A percentile compares a stretch with the other conserved stretches of the same genome.
phyloP scores from a whole-genome alignment of 2,329 filamentous ascomycete genomes.

The Cercospora janseana region DNA sequence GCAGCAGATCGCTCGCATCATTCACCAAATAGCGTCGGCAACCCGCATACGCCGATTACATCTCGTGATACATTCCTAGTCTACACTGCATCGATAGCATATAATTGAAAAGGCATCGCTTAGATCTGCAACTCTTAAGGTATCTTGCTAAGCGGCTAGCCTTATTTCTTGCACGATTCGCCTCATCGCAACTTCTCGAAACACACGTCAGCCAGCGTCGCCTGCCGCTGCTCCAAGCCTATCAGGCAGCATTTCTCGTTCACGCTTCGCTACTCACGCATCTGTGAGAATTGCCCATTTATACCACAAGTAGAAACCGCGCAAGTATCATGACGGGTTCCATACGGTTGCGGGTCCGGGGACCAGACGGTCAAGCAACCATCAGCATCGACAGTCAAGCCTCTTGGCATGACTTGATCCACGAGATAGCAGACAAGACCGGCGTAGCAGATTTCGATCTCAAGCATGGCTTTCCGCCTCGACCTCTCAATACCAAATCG shows the following conservation, averaged over 20 bases:
- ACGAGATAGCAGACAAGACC: constrained; percentile 62
- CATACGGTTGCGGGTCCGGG: constrained; percentile 75
- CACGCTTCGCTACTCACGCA: neutral
- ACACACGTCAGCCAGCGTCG: constrained; percentile 10
- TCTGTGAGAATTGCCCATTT: neutral
- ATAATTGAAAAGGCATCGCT: too few relatives aligned
- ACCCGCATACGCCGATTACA: constrained; percentile 1
- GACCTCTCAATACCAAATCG: constrained; percentile 61
- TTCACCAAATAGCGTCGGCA: neutral
- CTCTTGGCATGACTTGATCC: constrained; percentile 61
- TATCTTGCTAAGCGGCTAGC: neutral
- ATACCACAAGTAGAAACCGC: neutral
- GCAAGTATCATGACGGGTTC: constrained; percentile 18
- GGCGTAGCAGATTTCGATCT: constrained; percentile 66
- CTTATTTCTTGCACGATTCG: neutral
- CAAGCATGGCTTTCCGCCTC: constrained; percentile 82
- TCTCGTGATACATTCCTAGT: neutral
- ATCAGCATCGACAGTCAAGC: constrained; percentile 68
- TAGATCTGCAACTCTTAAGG: too few relatives aligned
- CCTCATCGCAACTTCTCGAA: constrained; percentile 13
- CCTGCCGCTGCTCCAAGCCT: constrained; percentile 14
- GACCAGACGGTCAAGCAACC: constrained; percentile 69
- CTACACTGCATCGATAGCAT: constrained; percentile 1
- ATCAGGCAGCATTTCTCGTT: neutral
- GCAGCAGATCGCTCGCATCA: neutral